Conservation (phyloP, 768 basidiomycete genomes). For the Lentinula guzmanii region DNA sequence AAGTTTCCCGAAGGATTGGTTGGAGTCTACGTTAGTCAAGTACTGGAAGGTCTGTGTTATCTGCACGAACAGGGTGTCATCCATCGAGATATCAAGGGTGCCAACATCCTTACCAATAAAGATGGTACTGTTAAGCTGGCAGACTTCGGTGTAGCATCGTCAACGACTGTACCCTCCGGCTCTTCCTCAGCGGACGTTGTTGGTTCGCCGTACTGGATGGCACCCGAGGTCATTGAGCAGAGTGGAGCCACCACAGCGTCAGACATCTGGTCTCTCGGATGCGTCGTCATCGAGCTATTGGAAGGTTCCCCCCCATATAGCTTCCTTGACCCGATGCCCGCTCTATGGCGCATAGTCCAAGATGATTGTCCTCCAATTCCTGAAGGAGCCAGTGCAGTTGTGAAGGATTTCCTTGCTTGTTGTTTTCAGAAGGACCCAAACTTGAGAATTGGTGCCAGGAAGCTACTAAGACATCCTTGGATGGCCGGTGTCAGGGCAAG, state of each 20-base stretch:
- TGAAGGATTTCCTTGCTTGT: conserved; percentile 94
- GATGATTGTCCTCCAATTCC: conserved; percentile 97
- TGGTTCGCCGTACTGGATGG: conserved; percentile 51
- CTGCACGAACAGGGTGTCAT: conserved; percentile 99
- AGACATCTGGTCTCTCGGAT: conserved; percentile 97
- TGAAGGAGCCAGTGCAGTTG: conserved; percentile 89
- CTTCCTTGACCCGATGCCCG: conserved; percentile 96
- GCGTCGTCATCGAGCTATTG: conserved; percentile 95
- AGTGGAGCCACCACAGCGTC: conserved; percentile 95
- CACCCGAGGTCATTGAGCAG: conserved; percentile 98
- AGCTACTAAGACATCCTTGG: conserved; percentile 92
- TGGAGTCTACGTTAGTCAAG: conserved; percentile 94
- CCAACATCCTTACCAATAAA: conserved; percentile 98
- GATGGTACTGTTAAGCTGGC: conserved; percentile 98
- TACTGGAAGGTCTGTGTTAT: conserved; percentile 92
- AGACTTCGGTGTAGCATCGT: conserved; percentile 94
- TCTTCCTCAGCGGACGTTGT: conserved; percentile 1
- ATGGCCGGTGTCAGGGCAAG: conserved; percentile 48
- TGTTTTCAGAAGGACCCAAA: conserved; percentile 99
- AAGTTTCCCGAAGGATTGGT: conserved; percentile 98
- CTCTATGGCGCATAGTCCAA: conserved; percentile 96
- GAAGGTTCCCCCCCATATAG: conserved; percentile 92
- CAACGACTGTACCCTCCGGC: conserved; percentile 43
- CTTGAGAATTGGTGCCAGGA: conserved; percentile 89
- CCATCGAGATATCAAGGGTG: conserved; percentile 98